Evolutionary conservation across 257 asterid genomes (phyloP).

Genomic region (Nicotiana noctiflora): DNA sequence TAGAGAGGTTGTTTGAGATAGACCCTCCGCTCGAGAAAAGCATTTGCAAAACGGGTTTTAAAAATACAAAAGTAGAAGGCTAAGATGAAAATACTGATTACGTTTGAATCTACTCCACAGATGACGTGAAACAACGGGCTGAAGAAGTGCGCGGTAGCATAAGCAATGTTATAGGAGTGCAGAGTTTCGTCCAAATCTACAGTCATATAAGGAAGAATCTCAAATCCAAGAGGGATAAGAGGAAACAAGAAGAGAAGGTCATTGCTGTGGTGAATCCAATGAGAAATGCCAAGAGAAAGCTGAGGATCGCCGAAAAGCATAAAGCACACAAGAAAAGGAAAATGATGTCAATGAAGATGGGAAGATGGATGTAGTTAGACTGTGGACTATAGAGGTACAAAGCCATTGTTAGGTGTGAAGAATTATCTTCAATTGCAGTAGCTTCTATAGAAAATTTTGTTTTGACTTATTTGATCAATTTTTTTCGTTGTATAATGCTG

Average conservation of each 20-base stretch:
- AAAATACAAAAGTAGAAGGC: no score
- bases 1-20: no score
- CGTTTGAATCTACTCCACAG: slow-evolving; percentile 23
- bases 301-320: slow-evolving; percentile 67
- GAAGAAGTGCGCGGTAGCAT: slow-evolving; percentile 55
- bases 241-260: slow-evolving; percentile 72
- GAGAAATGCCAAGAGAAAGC: slow-evolving; percentile 87
- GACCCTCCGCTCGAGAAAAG: no score
- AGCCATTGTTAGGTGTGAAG: neutral
- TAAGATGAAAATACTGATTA: neutral
- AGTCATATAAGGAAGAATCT: slow-evolving; percentile 54
- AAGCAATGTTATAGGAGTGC: slow-evolving; percentile 47
- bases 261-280: slow-evolving; percentile 84
- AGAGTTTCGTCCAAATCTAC: slow-evolving; percentile 50
- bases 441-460: slow-evolving; percentile 1
- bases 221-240: slow-evolving; percentile 73
- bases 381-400: neutral
- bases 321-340: slow-evolving; percentile 77
- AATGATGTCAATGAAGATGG: slow-evolving; percentile 65
- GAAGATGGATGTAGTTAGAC: slow-evolving; percentile 51
- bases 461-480: neutral
- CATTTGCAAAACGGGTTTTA: no score
- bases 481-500: neutral
- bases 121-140: slow-evolving; percentile 69
- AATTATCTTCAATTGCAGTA: neutral